Conservation (phyloP, 2,329 filamentous ascomycete species). For the Colletotrichum brevisporum region DNA sequence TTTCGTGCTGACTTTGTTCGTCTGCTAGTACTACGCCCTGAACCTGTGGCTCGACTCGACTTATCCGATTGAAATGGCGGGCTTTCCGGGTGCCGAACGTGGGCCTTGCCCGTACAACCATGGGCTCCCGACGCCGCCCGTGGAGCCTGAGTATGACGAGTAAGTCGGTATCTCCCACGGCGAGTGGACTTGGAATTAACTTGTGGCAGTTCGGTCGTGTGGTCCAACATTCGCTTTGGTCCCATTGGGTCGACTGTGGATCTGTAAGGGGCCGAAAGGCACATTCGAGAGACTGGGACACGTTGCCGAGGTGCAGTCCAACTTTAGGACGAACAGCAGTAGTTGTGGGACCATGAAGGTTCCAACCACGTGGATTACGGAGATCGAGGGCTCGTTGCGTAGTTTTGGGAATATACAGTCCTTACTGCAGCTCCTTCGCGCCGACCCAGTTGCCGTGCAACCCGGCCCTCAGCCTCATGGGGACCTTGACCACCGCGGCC, state of each 20-base stretch:
- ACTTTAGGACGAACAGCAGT: too few relatives aligned
- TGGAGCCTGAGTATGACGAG: neutral
- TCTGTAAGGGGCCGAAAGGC: neutral
- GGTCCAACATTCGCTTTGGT: slow-evolving; percentile 64
- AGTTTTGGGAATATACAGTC: neutral
- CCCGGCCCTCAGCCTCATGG: slow-evolving; percentile 21
- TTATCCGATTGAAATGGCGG: neutral
- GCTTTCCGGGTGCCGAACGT: slow-evolving; percentile 1
- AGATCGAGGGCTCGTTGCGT: too few relatives aligned
- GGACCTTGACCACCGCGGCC: slow-evolving; percentile 28
- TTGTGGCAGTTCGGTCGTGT: slow-evolving; percentile 54
- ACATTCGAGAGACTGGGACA: neutral
- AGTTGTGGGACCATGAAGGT: too few relatives aligned
- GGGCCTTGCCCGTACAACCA: slow-evolving; percentile 13
- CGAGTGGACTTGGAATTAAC: neutral
- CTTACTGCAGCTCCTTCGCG: slow-evolving; percentile 21
- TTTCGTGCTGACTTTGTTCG: neutral
- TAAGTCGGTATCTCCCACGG: neutral
- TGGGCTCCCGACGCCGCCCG: neutral
- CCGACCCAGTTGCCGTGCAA: slow-evolving; percentile 34
- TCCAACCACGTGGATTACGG: too few relatives aligned
- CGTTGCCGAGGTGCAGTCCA: neutral
- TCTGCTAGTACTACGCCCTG: slow-evolving; percentile 15
- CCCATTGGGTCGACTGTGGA: slow-evolving; percentile 58
- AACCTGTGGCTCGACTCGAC: slow-evolving; percentile 35